phyloP scores from a whole-genome alignment of 108 stramenopile species.

The Cafeteria roenbergensis region DNA sequence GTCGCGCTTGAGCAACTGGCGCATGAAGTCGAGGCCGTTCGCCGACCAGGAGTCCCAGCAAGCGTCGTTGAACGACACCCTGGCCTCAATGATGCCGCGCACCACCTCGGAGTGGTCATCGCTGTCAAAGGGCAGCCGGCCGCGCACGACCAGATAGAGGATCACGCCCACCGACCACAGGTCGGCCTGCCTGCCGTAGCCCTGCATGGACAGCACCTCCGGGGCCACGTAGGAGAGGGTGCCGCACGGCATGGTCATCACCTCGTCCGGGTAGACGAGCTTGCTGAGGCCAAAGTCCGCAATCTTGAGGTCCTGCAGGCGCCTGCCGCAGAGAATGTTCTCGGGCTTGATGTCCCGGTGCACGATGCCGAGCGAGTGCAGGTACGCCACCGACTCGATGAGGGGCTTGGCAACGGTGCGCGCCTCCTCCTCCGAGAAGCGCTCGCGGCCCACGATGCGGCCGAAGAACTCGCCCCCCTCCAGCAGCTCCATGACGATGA shows the following conservation, averaged over 20 bases:
- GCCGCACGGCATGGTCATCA: slow-evolving; percentile 31
- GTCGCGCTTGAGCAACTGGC: slow-evolving; percentile 23
- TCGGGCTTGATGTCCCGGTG: slow-evolving; percentile 49
- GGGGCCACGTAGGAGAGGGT: slow-evolving; percentile 31
- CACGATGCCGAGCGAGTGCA: slow-evolving; percentile 45
- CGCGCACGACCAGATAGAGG: slow-evolving; percentile 39
- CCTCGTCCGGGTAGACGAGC: slow-evolving; percentile 32
- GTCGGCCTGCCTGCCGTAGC: slow-evolving; percentile 39
- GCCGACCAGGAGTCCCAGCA: slow-evolving; percentile 9
- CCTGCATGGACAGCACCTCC: slow-evolving; percentile 30
- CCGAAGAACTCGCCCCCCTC: slow-evolving; percentile 64
- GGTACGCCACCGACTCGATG: slow-evolving; percentile 39
- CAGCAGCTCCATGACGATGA: slow-evolving; percentile 63
- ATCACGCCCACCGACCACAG: slow-evolving; percentile 44
- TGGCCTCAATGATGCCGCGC: slow-evolving; percentile 26
- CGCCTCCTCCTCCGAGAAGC: slow-evolving; percentile 38
- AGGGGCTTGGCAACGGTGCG: slow-evolving; percentile 28
- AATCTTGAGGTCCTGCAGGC: slow-evolving; percentile 43
- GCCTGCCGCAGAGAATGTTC: slow-evolving; percentile 47
- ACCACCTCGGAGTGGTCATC: slow-evolving; percentile 34
- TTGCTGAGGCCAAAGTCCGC: slow-evolving; percentile 47
- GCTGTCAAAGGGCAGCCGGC: slow-evolving; percentile 41
- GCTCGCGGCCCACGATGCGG: slow-evolving; percentile 36
- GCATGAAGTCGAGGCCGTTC: slow-evolving; percentile 5
- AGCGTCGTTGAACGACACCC: slow-evolving; percentile 15